These are phyloP conservation scores for Kodamaea suecica DNA, from an alignment of 1,139 yeast genomes.

Conservation along the genomic window DNA sequence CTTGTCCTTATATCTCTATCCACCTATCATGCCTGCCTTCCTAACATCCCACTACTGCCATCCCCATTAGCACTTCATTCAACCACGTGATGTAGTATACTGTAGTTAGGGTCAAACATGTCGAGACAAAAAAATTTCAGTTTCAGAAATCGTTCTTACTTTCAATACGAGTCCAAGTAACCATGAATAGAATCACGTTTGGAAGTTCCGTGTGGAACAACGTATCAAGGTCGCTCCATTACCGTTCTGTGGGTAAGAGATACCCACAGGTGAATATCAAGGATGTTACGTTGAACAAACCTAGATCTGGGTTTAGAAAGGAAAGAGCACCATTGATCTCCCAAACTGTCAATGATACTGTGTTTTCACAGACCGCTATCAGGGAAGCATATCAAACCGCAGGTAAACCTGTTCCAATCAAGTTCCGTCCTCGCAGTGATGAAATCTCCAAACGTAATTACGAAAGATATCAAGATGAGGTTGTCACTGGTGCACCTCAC, in stretches of 20 bases:
- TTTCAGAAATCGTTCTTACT: not conserved
- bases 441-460: conserved; percentile 38
- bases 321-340: conserved; percentile 41
- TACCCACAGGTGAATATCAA: conserved; percentile 42
- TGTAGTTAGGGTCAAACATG: too few relatives aligned
- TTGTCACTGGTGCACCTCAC: conserved; percentile 69
- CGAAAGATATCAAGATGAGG: conserved; percentile 49
- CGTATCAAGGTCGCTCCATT: conserved; percentile 26
- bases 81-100: not conserved
- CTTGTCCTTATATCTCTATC: too few relatives aligned
- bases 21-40: too few relatives aligned
- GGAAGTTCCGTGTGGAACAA: not conserved
- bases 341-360: conserved; percentile 38
- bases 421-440: conserved; percentile 34
- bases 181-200: conserved; percentile 1
- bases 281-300: conserved; percentile 40
- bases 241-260: conserved; percentile 28
- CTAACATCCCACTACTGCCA: not conserved
- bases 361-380: conserved; percentile 42
- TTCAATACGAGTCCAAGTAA: too few relatives aligned
- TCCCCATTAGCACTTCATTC: not conserved
- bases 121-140: conserved; percentile 1
- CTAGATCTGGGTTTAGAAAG: conserved; percentile 39
- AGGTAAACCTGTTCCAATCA: conserved; percentile 46
- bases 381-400: conserved; percentile 32